phyloP scores from a whole-genome alignment of 1,284 basidiomycete species.

The Rhodotorula sp. region DNA sequence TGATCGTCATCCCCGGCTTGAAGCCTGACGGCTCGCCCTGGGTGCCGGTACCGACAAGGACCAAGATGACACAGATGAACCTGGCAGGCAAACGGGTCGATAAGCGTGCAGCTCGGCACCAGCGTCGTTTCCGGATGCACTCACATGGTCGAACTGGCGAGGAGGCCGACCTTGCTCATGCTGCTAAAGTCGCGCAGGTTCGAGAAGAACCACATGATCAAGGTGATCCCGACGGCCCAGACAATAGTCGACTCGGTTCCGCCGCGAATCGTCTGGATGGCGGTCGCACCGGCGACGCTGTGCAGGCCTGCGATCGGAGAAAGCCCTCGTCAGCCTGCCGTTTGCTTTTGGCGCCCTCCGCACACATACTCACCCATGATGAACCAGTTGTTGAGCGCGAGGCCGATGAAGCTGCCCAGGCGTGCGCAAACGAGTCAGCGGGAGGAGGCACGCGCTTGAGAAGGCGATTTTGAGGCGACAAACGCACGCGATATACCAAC shows the following conservation, averaged over 20 bases:
- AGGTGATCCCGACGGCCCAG: conserved; percentile 55
- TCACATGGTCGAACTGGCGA: conserved; percentile 32
- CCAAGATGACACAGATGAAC: conserved; percentile 42
- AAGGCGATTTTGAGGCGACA: not conserved
- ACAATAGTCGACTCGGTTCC: conserved; percentile 60
- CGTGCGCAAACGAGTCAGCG: conserved; percentile 49
- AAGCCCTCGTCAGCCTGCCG: not conserved
- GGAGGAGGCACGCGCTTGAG: conserved; percentile 49
- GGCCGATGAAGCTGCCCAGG: conserved; percentile 50
- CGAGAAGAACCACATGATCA: conserved; percentile 38
- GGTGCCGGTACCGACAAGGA: conserved; percentile 34
- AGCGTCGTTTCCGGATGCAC: not conserved
- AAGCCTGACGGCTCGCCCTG: conserved; percentile 23
- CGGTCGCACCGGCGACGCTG: conserved; percentile 50
- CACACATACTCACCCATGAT: not conserved
- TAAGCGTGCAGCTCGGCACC: too few relatives aligned
- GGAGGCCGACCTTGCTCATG: conserved; percentile 39
- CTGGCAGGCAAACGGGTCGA: not conserved
- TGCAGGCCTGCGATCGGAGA: conserved; percentile 46
- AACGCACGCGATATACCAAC: conserved; percentile 13
- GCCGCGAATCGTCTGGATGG: conserved; percentile 61
- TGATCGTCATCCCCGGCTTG: conserved; percentile 8
- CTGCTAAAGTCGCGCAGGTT: conserved; percentile 44
- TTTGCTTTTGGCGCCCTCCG: too few relatives aligned
- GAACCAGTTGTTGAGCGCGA: conserved; percentile 56